Evolutionary conservation across 1,284 basidiomycete species (phyloP), one percentile per base, ranked within the genome.

Genomic region (Pseudozyma flocculosa): DNA sequence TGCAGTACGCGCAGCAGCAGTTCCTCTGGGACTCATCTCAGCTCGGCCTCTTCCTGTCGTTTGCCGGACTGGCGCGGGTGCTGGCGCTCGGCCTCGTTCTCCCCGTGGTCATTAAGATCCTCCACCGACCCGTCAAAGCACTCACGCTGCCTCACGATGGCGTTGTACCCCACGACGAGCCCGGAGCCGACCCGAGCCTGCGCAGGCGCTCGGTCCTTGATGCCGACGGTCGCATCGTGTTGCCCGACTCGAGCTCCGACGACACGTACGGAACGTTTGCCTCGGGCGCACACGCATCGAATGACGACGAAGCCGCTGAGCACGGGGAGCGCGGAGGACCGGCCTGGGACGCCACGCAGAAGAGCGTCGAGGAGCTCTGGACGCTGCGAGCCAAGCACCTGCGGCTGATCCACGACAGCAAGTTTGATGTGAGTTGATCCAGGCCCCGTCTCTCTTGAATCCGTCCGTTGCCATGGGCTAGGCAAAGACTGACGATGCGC

Each of bases 401-500:
- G 4, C 66, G 72, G 11, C 59, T 75, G 36, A 71, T 78, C 30
- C 76, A 77, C 56, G 76, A 78, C 48, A 69, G 64, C 48, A 63
- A 65, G 36, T 75, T 78, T 40, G 76, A 78, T 46, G 58, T 61
- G 30, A 37, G 41, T 11, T 29, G 26, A 29, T 29, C 26, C 26
- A 29, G 26, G 11, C 7, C 26, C 26, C 26, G 7, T 29, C 26
- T 29, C 11, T 29, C 26, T 11, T 11, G 7, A 29, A 5, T 29
- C 32, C 32, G 8, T 13, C 29, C 13, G 29, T 13, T 5, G 29
- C 7, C 29, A 29, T 29, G 7, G 5, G 29, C 29, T 29, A 29
- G 29, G 7, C 29, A 29, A n/a, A n/a, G n/a, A n/a, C n/a, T n/a
- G n/a, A n/a, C n/a, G n/a, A n/a, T n/a, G n/a, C n/a, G n/a, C n/a